Conservation (phyloP, 106 monocot species). For the Amphibolis antarctica region DNA sequence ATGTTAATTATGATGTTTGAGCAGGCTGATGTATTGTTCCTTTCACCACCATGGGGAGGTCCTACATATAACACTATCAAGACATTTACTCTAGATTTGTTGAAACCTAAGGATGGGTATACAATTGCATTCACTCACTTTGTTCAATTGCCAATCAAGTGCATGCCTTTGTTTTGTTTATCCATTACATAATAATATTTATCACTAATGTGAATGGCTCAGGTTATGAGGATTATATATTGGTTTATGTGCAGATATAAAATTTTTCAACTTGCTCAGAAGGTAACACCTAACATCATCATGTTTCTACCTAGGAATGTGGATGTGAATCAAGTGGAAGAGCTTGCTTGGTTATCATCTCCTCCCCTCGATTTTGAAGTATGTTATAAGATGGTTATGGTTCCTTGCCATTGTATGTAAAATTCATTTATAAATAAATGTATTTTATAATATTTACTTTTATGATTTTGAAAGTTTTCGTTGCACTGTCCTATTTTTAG, state of each 20-base stretch:
- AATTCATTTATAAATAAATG: neutral
- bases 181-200: no score
- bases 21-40: slow-evolving; percentile 59
- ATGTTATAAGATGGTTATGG: neutral
- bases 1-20: neutral
- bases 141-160: neutral
- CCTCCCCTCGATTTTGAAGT: slow-evolving; percentile 56
- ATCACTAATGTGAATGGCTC: neutral
- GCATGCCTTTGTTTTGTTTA: no score
- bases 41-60: slow-evolving; percentile 79
- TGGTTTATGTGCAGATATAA: slow-evolving; percentile 30
- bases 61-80: slow-evolving; percentile 34
- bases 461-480: neutral
- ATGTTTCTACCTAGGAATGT: slow-evolving; percentile 70
- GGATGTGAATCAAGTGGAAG: slow-evolving; percentile 51
- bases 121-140: neutral
- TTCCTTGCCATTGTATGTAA: neutral
- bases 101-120: slow-evolving; percentile 72
- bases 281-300: slow-evolving; percentile 55
- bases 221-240: neutral
- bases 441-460: neutral
- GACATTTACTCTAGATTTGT: slow-evolving; percentile 48
- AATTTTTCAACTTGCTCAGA: slow-evolving; percentile 52
- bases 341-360: slow-evolving; percentile 65
- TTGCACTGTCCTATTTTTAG: neutral